Conservation (phyloP, 306 rosid species). For the Trifolium dubium region DNA sequence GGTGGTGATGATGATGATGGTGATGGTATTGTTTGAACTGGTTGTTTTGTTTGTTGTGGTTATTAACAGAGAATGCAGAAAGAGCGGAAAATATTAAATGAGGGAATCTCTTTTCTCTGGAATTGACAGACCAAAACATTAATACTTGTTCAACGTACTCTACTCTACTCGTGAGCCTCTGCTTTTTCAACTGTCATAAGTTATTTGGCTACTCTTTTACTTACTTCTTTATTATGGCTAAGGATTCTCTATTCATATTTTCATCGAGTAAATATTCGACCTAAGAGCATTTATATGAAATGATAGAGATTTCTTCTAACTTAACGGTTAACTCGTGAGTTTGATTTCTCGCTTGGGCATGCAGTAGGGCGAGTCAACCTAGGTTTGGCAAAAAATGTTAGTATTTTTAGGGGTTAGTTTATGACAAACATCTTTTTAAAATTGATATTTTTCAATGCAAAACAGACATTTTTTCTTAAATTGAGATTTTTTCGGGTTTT, state of each 20-base stretch:
- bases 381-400: too few species aligned
- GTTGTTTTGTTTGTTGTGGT: neutral
- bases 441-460: too few species aligned
- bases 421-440: too few species aligned
- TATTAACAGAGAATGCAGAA: constrained; percentile 37
- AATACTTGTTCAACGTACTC: constrained; percentile 12
- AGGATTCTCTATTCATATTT: neutral
- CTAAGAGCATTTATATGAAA: too few species aligned
- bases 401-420: too few species aligned
- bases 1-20: constrained; percentile 32
- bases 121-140: constrained; percentile 51
- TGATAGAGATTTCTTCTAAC: too few species aligned
- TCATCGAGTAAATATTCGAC: too few species aligned
- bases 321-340: too few species aligned
- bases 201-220: neutral
- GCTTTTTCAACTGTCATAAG: constrained; percentile 5
- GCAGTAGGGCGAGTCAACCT: too few species aligned
- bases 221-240: neutral
- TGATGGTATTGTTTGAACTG: neutral
- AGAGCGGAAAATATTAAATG: constrained; percentile 39
- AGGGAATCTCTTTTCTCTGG: constrained; percentile 54
- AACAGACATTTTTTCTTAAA: too few species aligned
- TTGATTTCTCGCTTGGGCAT: too few species aligned
- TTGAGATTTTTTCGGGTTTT: too few species aligned
- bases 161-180: constrained; percentile 2